Conservation (phyloP, 1,284 basidiomycete genomes). For the Irpex rosettiformis region DNA sequence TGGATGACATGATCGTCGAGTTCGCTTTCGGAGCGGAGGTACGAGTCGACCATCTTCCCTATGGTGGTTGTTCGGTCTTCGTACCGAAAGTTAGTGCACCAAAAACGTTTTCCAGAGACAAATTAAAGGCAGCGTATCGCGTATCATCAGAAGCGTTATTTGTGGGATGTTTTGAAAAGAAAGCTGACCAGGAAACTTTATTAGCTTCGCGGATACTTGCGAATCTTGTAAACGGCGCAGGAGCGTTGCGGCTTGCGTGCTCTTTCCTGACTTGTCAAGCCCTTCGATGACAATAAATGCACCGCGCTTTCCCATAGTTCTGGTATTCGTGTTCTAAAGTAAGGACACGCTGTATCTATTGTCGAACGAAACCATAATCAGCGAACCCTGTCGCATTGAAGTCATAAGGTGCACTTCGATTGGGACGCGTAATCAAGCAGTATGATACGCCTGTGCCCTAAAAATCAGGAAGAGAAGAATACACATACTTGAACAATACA, state of each 20-base stretch:
- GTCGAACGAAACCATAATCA: no score
- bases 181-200: slow-evolving; percentile 84
- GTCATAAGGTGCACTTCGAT: background rate
- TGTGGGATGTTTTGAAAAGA: background rate
- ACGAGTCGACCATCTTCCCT: slow-evolving; percentile 92
- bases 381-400: no score
- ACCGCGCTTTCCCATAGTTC: slow-evolving; percentile 45
- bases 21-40: slow-evolving; percentile 81
- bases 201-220: slow-evolving; percentile 44
- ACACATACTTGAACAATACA: no score
- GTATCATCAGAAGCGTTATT: background rate
- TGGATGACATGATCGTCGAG: slow-evolving; percentile 92
- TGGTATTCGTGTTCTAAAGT: background rate
- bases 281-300: slow-evolving; percentile 92
- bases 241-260: slow-evolving; percentile 75
- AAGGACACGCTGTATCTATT: background rate
- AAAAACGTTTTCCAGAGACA: background rate
- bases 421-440: background rate
- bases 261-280: slow-evolving; percentile 91
- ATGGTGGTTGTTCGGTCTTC: slow-evolving; percentile 90
- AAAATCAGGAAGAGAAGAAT: background rate
- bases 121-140: background rate
- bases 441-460: background rate
- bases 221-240: slow-evolving; percentile 43
- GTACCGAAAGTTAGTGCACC: background rate